Evolutionary conservation across 495 filamentous ascomycete genomes (phyloP), one percentile per base, ranked within the genome.

Genomic region (Aspergillus funiculosus): DNA sequence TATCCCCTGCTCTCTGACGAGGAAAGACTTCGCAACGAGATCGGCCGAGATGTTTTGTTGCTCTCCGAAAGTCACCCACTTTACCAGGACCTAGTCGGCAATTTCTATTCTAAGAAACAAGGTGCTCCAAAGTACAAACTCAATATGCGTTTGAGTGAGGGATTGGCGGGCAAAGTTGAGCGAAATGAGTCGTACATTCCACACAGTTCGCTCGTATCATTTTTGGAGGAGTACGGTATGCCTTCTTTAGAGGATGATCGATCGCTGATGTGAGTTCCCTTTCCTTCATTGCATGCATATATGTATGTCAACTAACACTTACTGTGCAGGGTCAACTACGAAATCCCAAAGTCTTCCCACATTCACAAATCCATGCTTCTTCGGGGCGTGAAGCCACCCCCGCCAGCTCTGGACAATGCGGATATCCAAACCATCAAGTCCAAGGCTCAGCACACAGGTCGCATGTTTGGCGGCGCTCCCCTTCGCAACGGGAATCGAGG

Each of bases 291-390:
- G n/a, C n/a, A n/a, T n/a, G n/a, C n/a, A n/a, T n/a, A n/a, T 40
- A 13, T 15, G 34, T 18, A 52, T 57, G 43, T 48, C 42, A 41
- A 48, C 66, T 78, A 63, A 76, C 57, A 38, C 6, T 38, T 32
- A 5, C 18, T 18, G 6, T 18, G 10, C 44, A 95, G 86, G 53
- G 86, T 95, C 34, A 64, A 83, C 48, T 99, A 95, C 60, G 78
- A 85, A 21, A 85, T 95, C 62, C 90, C 90, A 0, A 67, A 76
- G 29, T 78, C 77, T 9, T 65, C 67, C 11, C 74, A 85, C 53
- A 66, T 79, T 14, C 92, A 99, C 67, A 96, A 95, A 56, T 95
- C 90, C 6, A 92, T 94, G 86, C 76, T 99, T 18, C 75, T 99
- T 39, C 81, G 86, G 3, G 94, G 92, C 6, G 80, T 90, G 31